Conservation (phyloP, 805 yeast species). For the Vanderwaltozyma tropicalis region DNA sequence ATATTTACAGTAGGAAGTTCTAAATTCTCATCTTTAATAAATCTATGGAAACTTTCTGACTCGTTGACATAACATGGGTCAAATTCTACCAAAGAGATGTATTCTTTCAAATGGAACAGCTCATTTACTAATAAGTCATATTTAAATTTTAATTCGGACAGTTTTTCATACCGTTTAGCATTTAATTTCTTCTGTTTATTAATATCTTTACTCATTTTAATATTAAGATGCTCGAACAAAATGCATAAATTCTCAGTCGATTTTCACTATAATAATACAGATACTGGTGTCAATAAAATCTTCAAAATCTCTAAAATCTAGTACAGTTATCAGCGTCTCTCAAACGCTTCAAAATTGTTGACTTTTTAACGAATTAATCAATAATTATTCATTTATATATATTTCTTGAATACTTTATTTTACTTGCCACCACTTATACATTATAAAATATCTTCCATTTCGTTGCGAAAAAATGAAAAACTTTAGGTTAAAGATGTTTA, state of each 20-base stretch:
- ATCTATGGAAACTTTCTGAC: constrained; percentile 28
- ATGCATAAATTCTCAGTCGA: background rate
- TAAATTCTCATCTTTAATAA: constrained; percentile 22
- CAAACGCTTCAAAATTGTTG: no score
- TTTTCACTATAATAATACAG: no score
- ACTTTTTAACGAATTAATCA: no score
- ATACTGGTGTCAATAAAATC: background rate
- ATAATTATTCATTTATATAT: no score
- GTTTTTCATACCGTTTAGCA: constrained; percentile 3
- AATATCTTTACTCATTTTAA: background rate
- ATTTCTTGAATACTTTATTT: no score
- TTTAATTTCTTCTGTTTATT: background rate
- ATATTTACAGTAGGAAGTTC: constrained; percentile 4
- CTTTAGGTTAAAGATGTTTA: no score
- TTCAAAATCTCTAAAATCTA: no score
- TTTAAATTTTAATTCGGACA: constrained; percentile 36
- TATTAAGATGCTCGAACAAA: no score
- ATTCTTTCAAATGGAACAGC: constrained; percentile 51
- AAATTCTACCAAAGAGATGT: constrained; percentile 51
- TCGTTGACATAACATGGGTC: constrained; percentile 37
- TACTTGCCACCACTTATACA: no score
- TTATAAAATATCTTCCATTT: no score
- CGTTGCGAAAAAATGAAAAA: no score
- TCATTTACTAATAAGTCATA: constrained; percentile 47
- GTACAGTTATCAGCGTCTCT: no score